Percentiles rank a stretch among this genome's conserved stretches.
These are phyloP conservation scores for Cryptococcus sp. DNA, from an alignment of 1,284 basidiomycete genomes.

Conservation along the genomic window DNA sequence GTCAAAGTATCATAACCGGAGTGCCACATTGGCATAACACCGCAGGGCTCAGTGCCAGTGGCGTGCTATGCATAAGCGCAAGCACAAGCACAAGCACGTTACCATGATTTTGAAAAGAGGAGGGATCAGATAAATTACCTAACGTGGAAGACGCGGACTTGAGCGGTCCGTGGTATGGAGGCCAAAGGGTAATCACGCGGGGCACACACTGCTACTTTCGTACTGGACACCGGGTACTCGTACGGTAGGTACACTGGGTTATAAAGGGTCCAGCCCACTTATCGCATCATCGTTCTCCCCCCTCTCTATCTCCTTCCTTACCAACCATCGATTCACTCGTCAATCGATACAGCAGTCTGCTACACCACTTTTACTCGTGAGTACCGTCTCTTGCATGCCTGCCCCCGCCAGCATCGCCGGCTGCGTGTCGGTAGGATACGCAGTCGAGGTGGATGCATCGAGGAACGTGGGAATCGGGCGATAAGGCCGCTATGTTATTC, in stretches of 20 bases:
- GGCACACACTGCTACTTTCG: too few relatives aligned
- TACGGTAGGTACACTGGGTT: neutral
- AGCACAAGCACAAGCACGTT: too few relatives aligned
- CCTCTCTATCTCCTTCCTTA: neutral
- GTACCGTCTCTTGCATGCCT: too few relatives aligned
- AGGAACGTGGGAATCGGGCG: neutral
- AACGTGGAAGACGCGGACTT: too few relatives aligned
- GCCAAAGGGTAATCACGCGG: neutral
- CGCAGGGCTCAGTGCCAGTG: too few relatives aligned
- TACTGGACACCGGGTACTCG: too few relatives aligned
- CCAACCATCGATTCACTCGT: neutral
- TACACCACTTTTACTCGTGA: neutral
- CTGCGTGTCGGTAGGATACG: neutral
- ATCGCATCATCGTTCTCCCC: conserved; percentile 4
- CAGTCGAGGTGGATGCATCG: neutral
- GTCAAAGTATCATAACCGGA: too few relatives aligned
- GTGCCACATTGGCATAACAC: too few relatives aligned
- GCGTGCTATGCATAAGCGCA: too few relatives aligned
- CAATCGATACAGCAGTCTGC: neutral
- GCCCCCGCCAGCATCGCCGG: neutral
- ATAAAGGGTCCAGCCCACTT: conserved; percentile 3
- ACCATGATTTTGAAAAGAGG: too few relatives aligned
- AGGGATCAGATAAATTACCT: too few relatives aligned
- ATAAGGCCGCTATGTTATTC: neutral
- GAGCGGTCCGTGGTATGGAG: neutral